phyloP scores from a whole-genome alignment of 192 early-diverging fungal species.

The Podila minutissima region DNA sequence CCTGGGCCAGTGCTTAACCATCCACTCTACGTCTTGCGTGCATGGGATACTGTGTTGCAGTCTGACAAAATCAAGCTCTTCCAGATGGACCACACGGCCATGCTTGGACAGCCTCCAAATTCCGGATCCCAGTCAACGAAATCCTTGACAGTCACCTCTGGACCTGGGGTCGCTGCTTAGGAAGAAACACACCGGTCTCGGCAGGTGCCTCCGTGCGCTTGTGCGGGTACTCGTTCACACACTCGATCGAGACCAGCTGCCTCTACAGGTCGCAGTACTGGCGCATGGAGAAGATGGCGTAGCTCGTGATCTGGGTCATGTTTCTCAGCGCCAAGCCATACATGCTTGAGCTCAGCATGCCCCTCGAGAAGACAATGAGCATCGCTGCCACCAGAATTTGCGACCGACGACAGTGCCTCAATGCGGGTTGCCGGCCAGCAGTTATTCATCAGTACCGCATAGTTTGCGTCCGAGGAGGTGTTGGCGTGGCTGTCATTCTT shows the following conservation, averaged over 20 bases:
- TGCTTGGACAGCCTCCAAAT: too few relatives aligned
- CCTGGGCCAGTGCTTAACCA: too few relatives aligned
- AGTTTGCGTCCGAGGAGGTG: slow-evolving; percentile 11
- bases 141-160: too few relatives aligned
- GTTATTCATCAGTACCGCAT: slow-evolving; percentile 57
- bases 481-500: slow-evolving; percentile 4
- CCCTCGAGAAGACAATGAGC: slow-evolving; percentile 55
- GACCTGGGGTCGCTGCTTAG: not conserved
- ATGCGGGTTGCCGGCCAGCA: slow-evolving; percentile 75
- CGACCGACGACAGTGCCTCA: slow-evolving; percentile 70
- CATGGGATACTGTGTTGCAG: too few relatives aligned
- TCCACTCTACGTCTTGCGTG: too few relatives aligned
- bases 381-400: slow-evolving; percentile 68
- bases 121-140: too few relatives aligned
- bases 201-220: not conserved
- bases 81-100: too few relatives aligned
- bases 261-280: not conserved
- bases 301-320: not conserved
- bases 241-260: not conserved
- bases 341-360: slow-evolving; percentile 67
- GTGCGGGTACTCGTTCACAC: not conserved
- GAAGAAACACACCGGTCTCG: not conserved
- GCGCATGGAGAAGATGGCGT: not conserved
- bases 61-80: too few relatives aligned
- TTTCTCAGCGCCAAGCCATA: slow-evolving; percentile 79